Conservation (phyloP, 495 filamentous ascomycete genomes). For the Penicillium argentinense region DNA sequence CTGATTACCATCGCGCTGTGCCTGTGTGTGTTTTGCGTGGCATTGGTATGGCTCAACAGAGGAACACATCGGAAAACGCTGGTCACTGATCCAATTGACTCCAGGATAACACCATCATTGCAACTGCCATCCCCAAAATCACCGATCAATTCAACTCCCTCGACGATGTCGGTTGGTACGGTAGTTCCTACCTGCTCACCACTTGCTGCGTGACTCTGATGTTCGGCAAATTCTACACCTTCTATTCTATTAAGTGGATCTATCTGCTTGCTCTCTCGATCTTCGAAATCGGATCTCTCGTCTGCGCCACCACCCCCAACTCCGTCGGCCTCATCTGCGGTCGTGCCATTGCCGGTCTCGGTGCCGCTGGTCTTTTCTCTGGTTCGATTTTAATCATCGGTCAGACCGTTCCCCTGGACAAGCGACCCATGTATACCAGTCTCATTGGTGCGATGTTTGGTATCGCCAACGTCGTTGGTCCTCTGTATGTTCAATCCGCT, state of each 20-base stretch:
- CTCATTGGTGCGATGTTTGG: constrained; percentile 79
- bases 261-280: constrained; percentile 70
- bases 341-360: constrained; percentile 82
- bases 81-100: not conserved
- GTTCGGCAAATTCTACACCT: constrained; percentile 78
- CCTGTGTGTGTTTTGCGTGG: constrained; percentile 65
- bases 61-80: too few relatives aligned
- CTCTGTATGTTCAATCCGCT: constrained; percentile 45
- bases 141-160: constrained; percentile 76
- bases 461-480: constrained; percentile 74
- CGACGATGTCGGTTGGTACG: constrained; percentile 82
- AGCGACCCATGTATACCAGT: constrained; percentile 72
- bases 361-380: constrained; percentile 78
- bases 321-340: constrained; percentile 78
- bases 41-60: constrained; percentile 60
- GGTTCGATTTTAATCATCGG: constrained; percentile 80
- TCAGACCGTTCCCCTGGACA: constrained; percentile 68
- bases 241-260: constrained; percentile 71
- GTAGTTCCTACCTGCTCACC: constrained; percentile 67
- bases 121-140: constrained; percentile 81
- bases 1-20: constrained; percentile 61
- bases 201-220: constrained; percentile 69
- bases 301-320: constrained; percentile 76
- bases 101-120: constrained; percentile 76
- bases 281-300: constrained; percentile 83